A percentile compares a stretch with the other conserved stretches of the same genome.
These are phyloP conservation scores for Penicillium vulpinum DNA, from an alignment of 2,329 filamentous ascomycete species.

Conservation along the genomic window DNA sequence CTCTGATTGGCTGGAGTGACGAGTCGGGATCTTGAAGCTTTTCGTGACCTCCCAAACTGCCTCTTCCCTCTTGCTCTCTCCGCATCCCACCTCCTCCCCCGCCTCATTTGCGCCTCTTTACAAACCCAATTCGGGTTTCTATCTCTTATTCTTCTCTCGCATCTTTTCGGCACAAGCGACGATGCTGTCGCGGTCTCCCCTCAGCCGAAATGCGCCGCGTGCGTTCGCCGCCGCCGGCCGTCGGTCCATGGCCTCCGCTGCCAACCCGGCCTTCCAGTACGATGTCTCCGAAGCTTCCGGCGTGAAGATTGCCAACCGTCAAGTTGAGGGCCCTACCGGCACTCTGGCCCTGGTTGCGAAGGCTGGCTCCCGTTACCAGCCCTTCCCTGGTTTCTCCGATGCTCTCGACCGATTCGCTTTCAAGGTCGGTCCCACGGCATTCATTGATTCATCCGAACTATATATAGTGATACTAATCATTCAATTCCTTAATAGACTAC, in stretches of 20 bases:
- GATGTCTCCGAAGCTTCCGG: slow-evolving; percentile 82
- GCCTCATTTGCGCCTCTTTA: slow-evolving; percentile 34
- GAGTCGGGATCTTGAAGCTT: slow-evolving; percentile 45
- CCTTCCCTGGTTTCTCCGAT: slow-evolving; percentile 82
- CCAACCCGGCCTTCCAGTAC: slow-evolving; percentile 79
- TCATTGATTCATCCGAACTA: slow-evolving; percentile 20
- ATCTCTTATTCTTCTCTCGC: slow-evolving; percentile 31
- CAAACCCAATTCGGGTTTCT: slow-evolving; percentile 40
- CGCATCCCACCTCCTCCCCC: slow-evolving; percentile 26
- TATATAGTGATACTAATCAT: slow-evolving; percentile 12
- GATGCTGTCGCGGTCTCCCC: slow-evolving; percentile 68
- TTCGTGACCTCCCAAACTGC: slow-evolving; percentile 39
- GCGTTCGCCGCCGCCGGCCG: slow-evolving; percentile 57
- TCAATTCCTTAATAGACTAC: slow-evolving; percentile 65
- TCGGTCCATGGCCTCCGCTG: slow-evolving; percentile 63
- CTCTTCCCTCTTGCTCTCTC: slow-evolving; percentile 26
- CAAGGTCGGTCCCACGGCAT: slow-evolving; percentile 64
- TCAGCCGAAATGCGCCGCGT: slow-evolving; percentile 64
- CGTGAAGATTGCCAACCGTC: slow-evolving; percentile 89
- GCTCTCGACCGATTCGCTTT: slow-evolving; percentile 95
- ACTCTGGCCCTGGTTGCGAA: slow-evolving; percentile 90
- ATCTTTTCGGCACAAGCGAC: slow-evolving; percentile 55
- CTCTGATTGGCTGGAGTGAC: slow-evolving; percentile 8
- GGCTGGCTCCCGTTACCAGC: slow-evolving; percentile 91
- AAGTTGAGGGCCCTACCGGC: slow-evolving; percentile 82